phyloP scores from a whole-genome alignment of 441 rosid genomes.

The Bruguiera hainesii region DNA sequence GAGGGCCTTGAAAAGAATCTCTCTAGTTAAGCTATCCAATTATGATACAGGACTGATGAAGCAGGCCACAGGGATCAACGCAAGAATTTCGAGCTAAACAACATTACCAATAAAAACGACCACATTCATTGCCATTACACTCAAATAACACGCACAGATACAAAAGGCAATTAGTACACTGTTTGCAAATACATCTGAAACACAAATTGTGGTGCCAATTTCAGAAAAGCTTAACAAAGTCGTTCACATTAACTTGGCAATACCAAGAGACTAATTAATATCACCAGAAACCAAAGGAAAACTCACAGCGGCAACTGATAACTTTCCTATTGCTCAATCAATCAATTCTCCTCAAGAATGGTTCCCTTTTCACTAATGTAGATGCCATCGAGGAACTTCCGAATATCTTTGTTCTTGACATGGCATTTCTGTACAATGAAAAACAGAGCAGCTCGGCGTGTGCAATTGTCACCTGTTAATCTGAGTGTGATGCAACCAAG shows the following conservation, averaged over 20 bases:
- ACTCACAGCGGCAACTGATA: background rate
- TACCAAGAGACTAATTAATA: background rate
- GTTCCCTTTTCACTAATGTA: slow-evolving; percentile 64
- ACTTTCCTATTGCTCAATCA: background rate
- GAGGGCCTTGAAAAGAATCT: too few species aligned
- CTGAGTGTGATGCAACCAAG: background rate
- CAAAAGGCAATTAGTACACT: too few species aligned
- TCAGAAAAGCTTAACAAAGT: background rate
- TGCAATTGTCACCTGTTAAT: background rate
- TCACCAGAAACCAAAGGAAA: background rate
- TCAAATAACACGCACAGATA: too few species aligned
- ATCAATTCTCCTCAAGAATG: slow-evolving; percentile 41
- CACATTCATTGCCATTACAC: too few species aligned
- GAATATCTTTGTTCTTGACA: slow-evolving; percentile 78
- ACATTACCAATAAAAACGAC: too few species aligned
- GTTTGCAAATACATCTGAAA: too few species aligned
- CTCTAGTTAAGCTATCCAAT: too few species aligned
- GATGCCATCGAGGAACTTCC: slow-evolving; percentile 69
- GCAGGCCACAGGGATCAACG: too few species aligned
- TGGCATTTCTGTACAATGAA: slow-evolving; percentile 59
- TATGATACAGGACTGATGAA: too few species aligned
- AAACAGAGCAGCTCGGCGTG: background rate
- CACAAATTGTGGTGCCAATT: too few species aligned
- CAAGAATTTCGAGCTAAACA: too few species aligned
- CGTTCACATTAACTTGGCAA: background rate